Evolutionary conservation across 345 rosid genomes (phyloP).

Genomic region (Odontarrhena argentea): DNA sequence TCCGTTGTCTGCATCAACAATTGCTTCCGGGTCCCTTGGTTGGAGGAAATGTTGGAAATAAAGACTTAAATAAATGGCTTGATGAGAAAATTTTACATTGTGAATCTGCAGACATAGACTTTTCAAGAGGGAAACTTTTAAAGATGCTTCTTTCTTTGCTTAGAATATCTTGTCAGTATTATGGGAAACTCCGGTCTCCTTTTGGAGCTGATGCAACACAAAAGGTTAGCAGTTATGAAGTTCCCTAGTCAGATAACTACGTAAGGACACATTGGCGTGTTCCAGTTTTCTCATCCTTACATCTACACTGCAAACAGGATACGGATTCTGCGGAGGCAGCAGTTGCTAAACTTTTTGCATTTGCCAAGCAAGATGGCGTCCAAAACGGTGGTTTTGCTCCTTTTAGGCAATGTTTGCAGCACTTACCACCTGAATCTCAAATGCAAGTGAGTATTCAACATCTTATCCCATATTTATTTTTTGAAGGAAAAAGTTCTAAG

Average conservation of each 20-base stretch:
- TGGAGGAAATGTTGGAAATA: slow-evolving; percentile 88
- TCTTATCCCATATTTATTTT: slow-evolving; percentile 8
- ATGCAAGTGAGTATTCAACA: slow-evolving; percentile 57
- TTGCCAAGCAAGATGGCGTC: slow-evolving; percentile 60
- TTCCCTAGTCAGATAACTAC: slow-evolving; percentile 1
- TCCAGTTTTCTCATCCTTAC: slow-evolving; percentile 20
- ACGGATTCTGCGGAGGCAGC: slow-evolving; percentile 88
- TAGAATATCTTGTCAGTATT: slow-evolving; percentile 86
- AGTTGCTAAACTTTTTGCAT: slow-evolving; percentile 91
- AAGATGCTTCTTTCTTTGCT: slow-evolving; percentile 86
- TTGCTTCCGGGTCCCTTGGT: slow-evolving; percentile 92
- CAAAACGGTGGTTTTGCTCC: slow-evolving; percentile 58
- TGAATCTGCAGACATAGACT: slow-evolving; percentile 63
- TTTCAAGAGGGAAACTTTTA: slow-evolving; percentile 57
- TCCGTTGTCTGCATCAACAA: slow-evolving; percentile 69
- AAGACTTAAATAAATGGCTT: slow-evolving; percentile 93
- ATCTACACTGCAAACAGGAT: slow-evolving; percentile 53
- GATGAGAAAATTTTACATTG: slow-evolving; percentile 75
- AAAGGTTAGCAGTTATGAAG: slow-evolving; percentile 52
- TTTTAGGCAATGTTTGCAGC: slow-evolving; percentile 71
- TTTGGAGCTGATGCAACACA: slow-evolving; percentile 65
- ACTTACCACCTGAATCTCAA: slow-evolving; percentile 84
- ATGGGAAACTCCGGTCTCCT: slow-evolving; percentile 96
- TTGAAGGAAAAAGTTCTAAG: background rate
- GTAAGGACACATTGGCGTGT: slow-evolving; percentile 7